These are phyloP conservation scores for Vaccinium macrocarpon DNA, from an alignment of 148 eudicot species.

Conservation along the genomic window DNA sequence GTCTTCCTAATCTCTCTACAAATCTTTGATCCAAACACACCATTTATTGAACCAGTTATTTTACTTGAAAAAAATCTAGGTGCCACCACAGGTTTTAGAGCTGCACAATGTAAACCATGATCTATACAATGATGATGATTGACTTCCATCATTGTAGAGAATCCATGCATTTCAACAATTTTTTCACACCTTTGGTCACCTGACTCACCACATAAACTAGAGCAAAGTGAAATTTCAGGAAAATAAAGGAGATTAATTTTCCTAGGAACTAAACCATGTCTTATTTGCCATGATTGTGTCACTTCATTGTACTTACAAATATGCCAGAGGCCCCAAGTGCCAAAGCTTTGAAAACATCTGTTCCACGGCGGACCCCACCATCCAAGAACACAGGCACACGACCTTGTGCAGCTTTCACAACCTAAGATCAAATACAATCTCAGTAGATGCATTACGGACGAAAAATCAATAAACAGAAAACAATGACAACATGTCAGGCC, in stretches of 20 bases:
- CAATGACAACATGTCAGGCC: neutral
- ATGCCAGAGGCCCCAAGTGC: constrained; percentile 95
- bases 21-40: neutral
- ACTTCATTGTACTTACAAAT: constrained; percentile 60
- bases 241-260: neutral
- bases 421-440: constrained; percentile 38
- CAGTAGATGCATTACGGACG: neutral
- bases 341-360: constrained; percentile 97
- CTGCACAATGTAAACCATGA: neutral
- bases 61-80: neutral
- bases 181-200: neutral
- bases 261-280: neutral
- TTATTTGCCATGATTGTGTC: neutral
- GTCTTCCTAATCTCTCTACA: neutral
- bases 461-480: neutral
- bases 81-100: neutral
- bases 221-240: neutral
- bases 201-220: neutral
- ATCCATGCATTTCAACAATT: neutral
- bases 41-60: neutral
- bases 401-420: constrained; percentile 94
- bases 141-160: neutral
- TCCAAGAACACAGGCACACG: constrained; percentile 92
- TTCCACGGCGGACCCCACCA: constrained; percentile 98
- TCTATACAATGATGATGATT: neutral